A percentile compares a stretch with the other conserved stretches of the same genome.
Evolutionary conservation across 2,329 filamentous ascomycete genomes (phyloP).

Genomic region (Ceratocystis harringtonii): DNA sequence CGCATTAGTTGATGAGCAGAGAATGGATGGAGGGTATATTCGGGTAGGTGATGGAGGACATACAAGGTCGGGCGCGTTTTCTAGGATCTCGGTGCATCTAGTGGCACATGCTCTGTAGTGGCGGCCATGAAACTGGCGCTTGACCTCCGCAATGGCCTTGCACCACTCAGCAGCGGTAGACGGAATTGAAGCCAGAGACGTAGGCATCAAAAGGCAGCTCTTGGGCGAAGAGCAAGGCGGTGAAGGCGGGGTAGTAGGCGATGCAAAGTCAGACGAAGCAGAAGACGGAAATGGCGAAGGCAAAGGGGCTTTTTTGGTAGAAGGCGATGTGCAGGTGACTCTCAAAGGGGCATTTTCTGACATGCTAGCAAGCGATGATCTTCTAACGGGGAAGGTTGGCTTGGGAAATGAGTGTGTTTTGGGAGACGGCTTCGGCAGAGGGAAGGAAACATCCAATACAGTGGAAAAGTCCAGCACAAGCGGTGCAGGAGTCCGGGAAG

Average conservation of each 20-base stretch:
- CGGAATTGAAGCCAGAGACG: slow-evolving; percentile 25
- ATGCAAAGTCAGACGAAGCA: not conserved
- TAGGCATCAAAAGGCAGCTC: slow-evolving; percentile 7
- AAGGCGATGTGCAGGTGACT: slow-evolving; percentile 18
- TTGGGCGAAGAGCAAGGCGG: slow-evolving; percentile 5
- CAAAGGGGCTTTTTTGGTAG: not conserved
- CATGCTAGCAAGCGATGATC: slow-evolving; percentile 3
- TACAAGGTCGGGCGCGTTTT: slow-evolving; percentile 32
- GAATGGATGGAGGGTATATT: not conserved
- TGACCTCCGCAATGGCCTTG: slow-evolving; percentile 36
- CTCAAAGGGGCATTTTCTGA: slow-evolving; percentile 22
- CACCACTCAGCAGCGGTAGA: slow-evolving; percentile 37
- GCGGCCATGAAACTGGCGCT: slow-evolving; percentile 36
- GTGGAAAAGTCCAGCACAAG: slow-evolving; percentile 12
- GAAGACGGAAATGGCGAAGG: not conserved
- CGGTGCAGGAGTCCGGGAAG: not conserved
- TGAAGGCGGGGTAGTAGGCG: not conserved
- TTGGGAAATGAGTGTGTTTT: slow-evolving; percentile 4
- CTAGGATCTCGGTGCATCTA: slow-evolving; percentile 38
- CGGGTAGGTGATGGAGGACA: slow-evolving; percentile 19
- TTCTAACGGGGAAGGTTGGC: slow-evolving; percentile 5
- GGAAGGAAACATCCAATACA: slow-evolving; percentile 14
- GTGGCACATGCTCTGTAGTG: slow-evolving; percentile 39
- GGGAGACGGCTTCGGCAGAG: slow-evolving; percentile 14
- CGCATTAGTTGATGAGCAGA: slow-evolving; percentile 9